Conservation (phyloP, 2,329 filamentous ascomycete species). For the Sclerotinia borealis region DNA sequence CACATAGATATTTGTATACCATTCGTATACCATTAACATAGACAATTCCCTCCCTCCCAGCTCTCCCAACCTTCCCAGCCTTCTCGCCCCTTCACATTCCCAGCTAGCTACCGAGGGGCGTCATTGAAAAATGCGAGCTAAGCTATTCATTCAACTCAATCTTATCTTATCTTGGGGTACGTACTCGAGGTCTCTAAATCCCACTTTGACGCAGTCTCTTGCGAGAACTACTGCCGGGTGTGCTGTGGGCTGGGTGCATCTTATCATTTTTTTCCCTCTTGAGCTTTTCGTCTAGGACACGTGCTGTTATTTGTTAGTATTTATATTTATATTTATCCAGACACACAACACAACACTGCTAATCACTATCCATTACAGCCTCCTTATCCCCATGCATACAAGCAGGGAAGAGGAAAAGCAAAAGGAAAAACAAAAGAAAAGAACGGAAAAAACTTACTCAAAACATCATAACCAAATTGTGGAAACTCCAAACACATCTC, state of each 20-base stretch:
- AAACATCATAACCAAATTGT: slow-evolving; percentile 87
- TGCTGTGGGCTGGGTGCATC: slow-evolving; percentile 37
- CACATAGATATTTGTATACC: no score
- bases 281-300: slow-evolving; percentile 61
- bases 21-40: not conserved
- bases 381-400: not conserved
- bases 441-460: slow-evolving; percentile 50
- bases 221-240: slow-evolving; percentile 44
- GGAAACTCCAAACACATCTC: slow-evolving; percentile 81
- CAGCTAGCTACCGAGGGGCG: not conserved
- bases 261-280: slow-evolving; percentile 57
- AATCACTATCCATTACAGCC: not conserved
- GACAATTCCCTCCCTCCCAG: not conserved
- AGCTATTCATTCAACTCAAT: not conserved
- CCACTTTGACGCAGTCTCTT: slow-evolving; percentile 44
- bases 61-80: not conserved
- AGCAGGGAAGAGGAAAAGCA: not conserved
- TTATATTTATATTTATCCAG: slow-evolving; percentile 14
- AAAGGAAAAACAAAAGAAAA: not conserved
- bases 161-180: not conserved
- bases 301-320: slow-evolving; percentile 40
- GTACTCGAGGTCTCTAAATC: slow-evolving; percentile 15
- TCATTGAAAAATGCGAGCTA: not conserved
- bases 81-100: not conserved
- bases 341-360: not conserved